Evolutionary conservation across 2,329 filamentous ascomycete genomes (phyloP), one percentile per base, ranked within the genome.

Genomic region (Verticillium zaregamsianum): DNA sequence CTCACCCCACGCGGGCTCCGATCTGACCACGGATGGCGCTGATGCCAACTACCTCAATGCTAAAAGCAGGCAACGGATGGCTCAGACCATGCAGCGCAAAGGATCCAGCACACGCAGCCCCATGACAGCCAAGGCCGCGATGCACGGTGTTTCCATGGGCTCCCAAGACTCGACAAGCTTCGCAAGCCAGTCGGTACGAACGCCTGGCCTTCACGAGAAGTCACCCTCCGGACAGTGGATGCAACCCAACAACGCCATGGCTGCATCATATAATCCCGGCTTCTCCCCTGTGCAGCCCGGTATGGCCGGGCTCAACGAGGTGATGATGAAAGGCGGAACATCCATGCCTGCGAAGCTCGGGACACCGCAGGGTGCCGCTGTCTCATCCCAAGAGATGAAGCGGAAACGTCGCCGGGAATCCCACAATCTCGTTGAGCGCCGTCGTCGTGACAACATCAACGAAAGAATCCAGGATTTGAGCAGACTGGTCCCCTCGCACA

Each of bases 391-490:
- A 71, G 95, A 98, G 74, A 93, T 93, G 70, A 98, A 98, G 85
- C 87, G 93, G 68, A 92, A 94, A 74, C 86, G 93, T 64, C 88
- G 95, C 63, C 86, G 95, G 45, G 95, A 97, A 71, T 98, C 94
- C 1, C 95, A 99, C 79, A 98, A 99, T 73, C 83, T 96, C 45
- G 95, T 99, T 12, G 95, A 99, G 79, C 92, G 95, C 61, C 89
- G 95, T 59, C 90, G 95, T 64, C 88, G 95, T 65, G 95, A 98
- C 79, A 98, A 98, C 73, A 99, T 99, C 81, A 99, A 99, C 69
- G 95, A 99, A 77, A 88, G 95, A 54, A 99, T 99, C 65, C 94
- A 98, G 71, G 95, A 99, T 72, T 84, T 99, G 8, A 97, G 94
- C 71, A 92, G 93, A 69, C 85, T 99, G 20, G 94, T 99, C 2